Conservation (phyloP, 1,284 basidiomycete genomes). For the Testicularia cyperi region DNA sequence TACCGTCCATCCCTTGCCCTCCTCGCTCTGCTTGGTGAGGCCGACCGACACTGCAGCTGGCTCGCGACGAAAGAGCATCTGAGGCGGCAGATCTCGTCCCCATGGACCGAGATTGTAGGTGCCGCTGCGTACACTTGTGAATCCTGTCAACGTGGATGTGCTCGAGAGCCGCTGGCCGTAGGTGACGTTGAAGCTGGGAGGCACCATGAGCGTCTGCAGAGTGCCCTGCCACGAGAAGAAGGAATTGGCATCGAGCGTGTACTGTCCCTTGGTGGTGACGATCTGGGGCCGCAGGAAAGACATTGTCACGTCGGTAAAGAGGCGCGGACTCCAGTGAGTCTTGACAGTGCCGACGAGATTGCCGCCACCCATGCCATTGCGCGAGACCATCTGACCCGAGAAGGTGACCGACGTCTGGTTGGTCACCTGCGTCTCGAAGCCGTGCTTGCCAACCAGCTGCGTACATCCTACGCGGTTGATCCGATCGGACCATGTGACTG, state of each 20-base stretch:
- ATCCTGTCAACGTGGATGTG: constrained; percentile 47
- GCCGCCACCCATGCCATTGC: constrained; percentile 62
- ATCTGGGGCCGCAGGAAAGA: constrained; percentile 63
- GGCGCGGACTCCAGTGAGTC: constrained; percentile 68
- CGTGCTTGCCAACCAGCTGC: constrained; percentile 54
- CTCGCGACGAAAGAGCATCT: constrained; percentile 27
- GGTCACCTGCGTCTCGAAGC: constrained; percentile 53
- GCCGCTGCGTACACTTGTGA: constrained; percentile 60
- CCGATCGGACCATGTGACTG: constrained; percentile 31
- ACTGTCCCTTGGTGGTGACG: constrained; percentile 62
- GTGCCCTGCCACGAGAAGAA: constrained; percentile 60
- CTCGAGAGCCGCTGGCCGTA: constrained; percentile 61
- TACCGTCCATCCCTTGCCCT: constrained; percentile 49
- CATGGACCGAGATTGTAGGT: constrained; percentile 62
- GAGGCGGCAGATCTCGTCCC: constrained; percentile 50
- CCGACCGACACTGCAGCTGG: constrained; percentile 46
- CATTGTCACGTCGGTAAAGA: constrained; percentile 61
- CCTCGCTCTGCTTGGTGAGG: constrained; percentile 39
- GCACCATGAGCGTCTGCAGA: constrained; percentile 42
- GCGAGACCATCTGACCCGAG: constrained; percentile 61
- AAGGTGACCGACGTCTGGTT: constrained; percentile 26
- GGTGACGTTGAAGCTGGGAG: constrained; percentile 62
- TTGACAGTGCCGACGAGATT: constrained; percentile 68
- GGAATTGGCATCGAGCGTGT: constrained; percentile 61
- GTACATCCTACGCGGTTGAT: constrained; percentile 36